Evolutionary conservation across 495 filamentous ascomycete genomes (phyloP).

Genomic region (Parmelia sp.): DNA sequence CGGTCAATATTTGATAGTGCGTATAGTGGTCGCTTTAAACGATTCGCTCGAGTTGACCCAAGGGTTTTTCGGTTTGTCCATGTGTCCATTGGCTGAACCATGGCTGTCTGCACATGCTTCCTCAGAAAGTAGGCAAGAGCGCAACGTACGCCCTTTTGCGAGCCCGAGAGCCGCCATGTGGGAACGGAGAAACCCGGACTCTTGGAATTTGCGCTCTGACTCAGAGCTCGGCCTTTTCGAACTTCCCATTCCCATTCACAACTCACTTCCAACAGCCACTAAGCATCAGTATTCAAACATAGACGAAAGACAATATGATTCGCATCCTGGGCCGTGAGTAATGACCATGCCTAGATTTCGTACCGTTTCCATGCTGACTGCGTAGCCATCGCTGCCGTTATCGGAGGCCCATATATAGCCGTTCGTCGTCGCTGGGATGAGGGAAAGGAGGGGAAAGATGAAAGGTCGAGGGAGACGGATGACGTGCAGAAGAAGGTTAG

Average conservation of each 20-base stretch:
- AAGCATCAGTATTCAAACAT: too few relatives aligned
- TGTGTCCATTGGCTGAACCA: background rate
- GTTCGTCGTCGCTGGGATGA: background rate
- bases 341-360: background rate
- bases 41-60: too few relatives aligned
- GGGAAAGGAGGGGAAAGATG: too few relatives aligned
- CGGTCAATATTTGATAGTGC: too few relatives aligned
- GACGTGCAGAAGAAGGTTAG: background rate
- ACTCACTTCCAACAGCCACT: too few relatives aligned
- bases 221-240: too few relatives aligned
- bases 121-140: background rate
- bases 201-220: background rate
- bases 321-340: background rate
- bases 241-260: too few relatives aligned
- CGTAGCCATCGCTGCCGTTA: background rate
- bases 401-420: background rate
- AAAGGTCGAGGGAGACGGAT: background rate
- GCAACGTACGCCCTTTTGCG: too few relatives aligned
- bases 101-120: background rate
- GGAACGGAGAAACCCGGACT: background rate
- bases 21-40: too few relatives aligned
- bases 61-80: background rate
- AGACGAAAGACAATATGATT: background rate
- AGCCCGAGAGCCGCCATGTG: background rate
- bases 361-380: background rate